These are phyloP conservation scores for Meyerozyma elateridarum DNA, from an alignment of 1,139 yeast species.

Conservation along the genomic window DNA sequence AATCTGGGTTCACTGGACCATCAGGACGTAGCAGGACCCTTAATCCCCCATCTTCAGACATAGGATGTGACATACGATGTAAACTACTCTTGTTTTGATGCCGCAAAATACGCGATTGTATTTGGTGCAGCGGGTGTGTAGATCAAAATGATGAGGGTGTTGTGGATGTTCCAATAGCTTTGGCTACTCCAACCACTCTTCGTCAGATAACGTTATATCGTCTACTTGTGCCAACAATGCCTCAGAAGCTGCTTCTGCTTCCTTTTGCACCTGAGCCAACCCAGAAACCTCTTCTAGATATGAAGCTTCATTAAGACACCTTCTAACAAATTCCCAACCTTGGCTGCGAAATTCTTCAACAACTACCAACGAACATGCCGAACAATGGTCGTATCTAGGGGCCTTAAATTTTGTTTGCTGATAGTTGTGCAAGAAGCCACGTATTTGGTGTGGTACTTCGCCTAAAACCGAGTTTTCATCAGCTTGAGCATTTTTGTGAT, in stretches of 20 bases:
- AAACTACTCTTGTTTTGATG: too few species aligned
- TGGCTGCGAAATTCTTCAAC: conserved; percentile 41
- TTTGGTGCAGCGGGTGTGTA: conserved; percentile 1
- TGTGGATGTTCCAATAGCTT: too few species aligned
- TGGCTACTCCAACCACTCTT: conserved; percentile 15
- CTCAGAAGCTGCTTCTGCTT: conserved; percentile 60
- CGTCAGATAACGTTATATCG: conserved; percentile 39
- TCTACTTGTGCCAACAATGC: conserved; percentile 21
- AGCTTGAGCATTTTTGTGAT: conserved; percentile 44
- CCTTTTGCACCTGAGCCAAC: conserved; percentile 61
- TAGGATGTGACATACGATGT: too few species aligned
- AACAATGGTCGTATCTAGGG: conserved; percentile 70
- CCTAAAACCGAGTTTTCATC: conserved; percentile 42
- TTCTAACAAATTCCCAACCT: conserved; percentile 79
- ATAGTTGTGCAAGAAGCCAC: conserved; percentile 75
- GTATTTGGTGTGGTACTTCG: conserved; percentile 77
- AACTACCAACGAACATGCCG: conserved; percentile 74
- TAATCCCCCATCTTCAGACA: too few species aligned
- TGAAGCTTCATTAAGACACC: conserved; percentile 59
- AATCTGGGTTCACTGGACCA: too few species aligned
- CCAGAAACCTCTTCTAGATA: conserved; percentile 79
- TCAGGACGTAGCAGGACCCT: too few species aligned
- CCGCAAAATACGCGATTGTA: neutral
- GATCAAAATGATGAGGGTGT: too few species aligned
- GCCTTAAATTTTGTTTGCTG: conserved; percentile 61